phyloP scores from a whole-genome alignment of 495 filamentous ascomycete genomes.

The Bathelium albidoporum region DNA sequence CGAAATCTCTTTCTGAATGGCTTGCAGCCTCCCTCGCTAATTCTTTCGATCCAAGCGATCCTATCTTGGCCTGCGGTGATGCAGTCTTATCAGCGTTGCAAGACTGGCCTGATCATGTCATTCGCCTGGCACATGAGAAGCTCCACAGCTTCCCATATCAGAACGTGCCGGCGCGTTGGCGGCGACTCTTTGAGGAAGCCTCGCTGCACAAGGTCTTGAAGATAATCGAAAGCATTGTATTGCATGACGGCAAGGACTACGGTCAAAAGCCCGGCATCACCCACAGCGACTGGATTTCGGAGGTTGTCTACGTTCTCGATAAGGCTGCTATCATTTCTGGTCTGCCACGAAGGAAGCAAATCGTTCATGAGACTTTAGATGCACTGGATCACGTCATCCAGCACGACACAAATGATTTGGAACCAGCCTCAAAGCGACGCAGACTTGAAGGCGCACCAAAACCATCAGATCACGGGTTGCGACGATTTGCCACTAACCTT shows the following conservation, averaged over 20 bases:
- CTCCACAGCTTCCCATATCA: slow-evolving; percentile 17
- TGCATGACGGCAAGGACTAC: background rate
- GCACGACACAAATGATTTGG: background rate
- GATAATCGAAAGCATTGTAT: background rate
- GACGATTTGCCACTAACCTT: background rate
- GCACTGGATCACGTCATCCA: slow-evolving; percentile 32
- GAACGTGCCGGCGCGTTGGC: slow-evolving; percentile 19
- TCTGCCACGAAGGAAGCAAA: slow-evolving; percentile 50
- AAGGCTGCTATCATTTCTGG: slow-evolving; percentile 76
- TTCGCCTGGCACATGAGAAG: slow-evolving; percentile 17
- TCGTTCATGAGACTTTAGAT: slow-evolving; percentile 47
- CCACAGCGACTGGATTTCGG: slow-evolving; percentile 24
- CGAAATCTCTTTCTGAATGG: background rate
- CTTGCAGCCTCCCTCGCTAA: background rate
- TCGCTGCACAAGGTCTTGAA: slow-evolving; percentile 11
- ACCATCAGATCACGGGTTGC: too few species aligned
- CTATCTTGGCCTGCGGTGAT: background rate
- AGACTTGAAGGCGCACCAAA: background rate
- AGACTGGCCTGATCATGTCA: slow-evolving; percentile 13
- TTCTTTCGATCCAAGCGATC: background rate
- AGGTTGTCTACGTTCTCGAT: slow-evolving; percentile 59
- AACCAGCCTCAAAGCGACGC: background rate
- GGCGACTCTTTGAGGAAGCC: slow-evolving; percentile 20
- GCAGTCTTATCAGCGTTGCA: slow-evolving; percentile 1
- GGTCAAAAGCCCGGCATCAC: background rate